Conservation (phyloP, 345 rosid species). For the Acer campestre region DNA sequence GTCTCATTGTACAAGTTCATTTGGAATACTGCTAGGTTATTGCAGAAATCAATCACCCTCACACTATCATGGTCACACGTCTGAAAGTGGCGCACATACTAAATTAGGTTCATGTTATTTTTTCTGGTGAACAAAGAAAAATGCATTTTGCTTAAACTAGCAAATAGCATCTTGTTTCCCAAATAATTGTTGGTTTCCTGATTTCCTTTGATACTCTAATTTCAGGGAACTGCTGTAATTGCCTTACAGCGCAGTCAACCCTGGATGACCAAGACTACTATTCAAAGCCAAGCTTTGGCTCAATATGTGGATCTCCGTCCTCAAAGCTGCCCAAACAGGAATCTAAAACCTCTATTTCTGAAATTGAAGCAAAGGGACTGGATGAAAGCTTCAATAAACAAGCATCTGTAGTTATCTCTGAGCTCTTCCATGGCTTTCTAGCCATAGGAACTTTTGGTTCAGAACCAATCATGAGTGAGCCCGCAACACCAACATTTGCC, state of each 20-base stretch:
- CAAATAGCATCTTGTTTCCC: slow-evolving; percentile 2
- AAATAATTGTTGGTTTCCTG: slow-evolving; percentile 18
- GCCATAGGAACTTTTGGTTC: slow-evolving; percentile 90
- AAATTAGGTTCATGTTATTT: slow-evolving; percentile 10
- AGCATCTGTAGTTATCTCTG: slow-evolving; percentile 42
- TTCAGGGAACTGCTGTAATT: slow-evolving; percentile 63
- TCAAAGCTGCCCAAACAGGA: slow-evolving; percentile 38
- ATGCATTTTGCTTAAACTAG: background rate
- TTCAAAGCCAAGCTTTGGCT: slow-evolving; percentile 42
- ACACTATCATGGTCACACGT: slow-evolving; percentile 11
- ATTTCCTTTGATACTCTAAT: slow-evolving; percentile 26
- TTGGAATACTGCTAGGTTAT: background rate
- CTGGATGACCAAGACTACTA: slow-evolving; percentile 45
- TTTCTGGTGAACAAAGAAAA: slow-evolving; percentile 6
- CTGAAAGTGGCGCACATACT: slow-evolving; percentile 6
- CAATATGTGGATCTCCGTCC: slow-evolving; percentile 39
- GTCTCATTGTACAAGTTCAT: background rate
- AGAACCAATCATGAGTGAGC: slow-evolving; percentile 48
- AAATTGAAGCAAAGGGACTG: slow-evolving; percentile 28
- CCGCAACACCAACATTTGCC: slow-evolving; percentile 75
- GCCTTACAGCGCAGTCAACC: slow-evolving; percentile 53
- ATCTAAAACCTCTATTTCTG: slow-evolving; percentile 41
- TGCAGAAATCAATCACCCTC: slow-evolving; percentile 16
- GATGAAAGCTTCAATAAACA: slow-evolving; percentile 36
- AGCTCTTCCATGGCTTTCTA: slow-evolving; percentile 77